Evolutionary conservation across 768 basidiomycete species (phyloP).

Genomic region (Trichaptum fuscoviolaceum): DNA sequence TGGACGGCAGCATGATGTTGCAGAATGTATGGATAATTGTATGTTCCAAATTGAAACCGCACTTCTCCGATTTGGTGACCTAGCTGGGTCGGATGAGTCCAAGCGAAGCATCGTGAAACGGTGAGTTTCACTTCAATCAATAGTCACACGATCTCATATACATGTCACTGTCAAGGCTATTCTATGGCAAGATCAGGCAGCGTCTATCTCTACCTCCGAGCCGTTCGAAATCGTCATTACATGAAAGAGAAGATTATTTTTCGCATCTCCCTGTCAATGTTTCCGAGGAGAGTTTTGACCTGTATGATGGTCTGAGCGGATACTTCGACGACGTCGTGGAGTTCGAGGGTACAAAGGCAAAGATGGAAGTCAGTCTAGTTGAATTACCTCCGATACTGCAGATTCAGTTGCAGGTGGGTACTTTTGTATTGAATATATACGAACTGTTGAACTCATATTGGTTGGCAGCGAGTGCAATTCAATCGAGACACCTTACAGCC

Average conservation of each 20-base stretch:
- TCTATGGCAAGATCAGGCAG: slow-evolving; percentile 85
- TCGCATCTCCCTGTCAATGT: slow-evolving; percentile 94
- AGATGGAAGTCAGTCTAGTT: slow-evolving; percentile 82
- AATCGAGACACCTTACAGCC: slow-evolving; percentile 87
- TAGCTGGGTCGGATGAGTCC: slow-evolving; percentile 43
- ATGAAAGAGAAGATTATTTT: slow-evolving; percentile 89
- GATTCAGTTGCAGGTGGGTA: slow-evolving; percentile 85
- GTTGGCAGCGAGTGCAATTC: slow-evolving; percentile 79
- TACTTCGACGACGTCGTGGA: slow-evolving; percentile 91
- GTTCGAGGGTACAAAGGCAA: slow-evolving; percentile 78
- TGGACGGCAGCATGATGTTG: slow-evolving; percentile 94
- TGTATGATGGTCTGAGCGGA: slow-evolving; percentile 89
- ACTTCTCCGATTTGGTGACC: slow-evolving; percentile 64
- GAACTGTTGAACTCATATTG: slow-evolving; percentile 8
- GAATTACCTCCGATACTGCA: slow-evolving; percentile 89
- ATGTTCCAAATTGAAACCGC: slow-evolving; percentile 98
- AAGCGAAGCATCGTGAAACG: slow-evolving; percentile 79
- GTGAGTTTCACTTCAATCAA: slow-evolving; percentile 32
- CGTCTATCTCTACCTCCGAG: slow-evolving; percentile 34
- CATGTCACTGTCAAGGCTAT: slow-evolving; percentile 44
- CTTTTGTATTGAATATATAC: neutral
- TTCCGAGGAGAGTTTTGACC: slow-evolving; percentile 78
- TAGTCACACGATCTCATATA: slow-evolving; percentile 1
- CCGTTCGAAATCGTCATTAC: slow-evolving; percentile 49
- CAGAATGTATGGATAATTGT: slow-evolving; percentile 99